These are phyloP conservation scores for carrot (Daucus carota) DNA, from an alignment of 129 eudicot genomes.

Conservation along the genomic window DH1_v3.0 NC_030383.2:54309001-54309500, in stretches of 20 bases:
- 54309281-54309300: slow-evolving; percentile 22
- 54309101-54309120: neutral
- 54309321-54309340: neutral
- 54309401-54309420: neutral
- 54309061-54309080: slow-evolving; percentile 32
- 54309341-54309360: neutral
- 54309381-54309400: neutral
- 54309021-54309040: neutral
- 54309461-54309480: neutral
- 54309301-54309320: slow-evolving; percentile 16
- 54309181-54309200: slow-evolving; percentile 17
- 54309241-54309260: slow-evolving; percentile 28
- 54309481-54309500: neutral
- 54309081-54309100: slow-evolving; percentile 26
- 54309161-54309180: neutral
- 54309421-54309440: neutral
- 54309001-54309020: slow-evolving; percentile 15
- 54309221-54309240: slow-evolving; percentile 32
- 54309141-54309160: neutral
- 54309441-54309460: neutral
- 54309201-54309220: slow-evolving; percentile 22
- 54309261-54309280: slow-evolving; percentile 6
- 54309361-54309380: no score
- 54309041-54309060: slow-evolving; percentile 32
- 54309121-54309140: neutral